A percentile compares a stretch with the other conserved stretches of the same genome.
Evolutionary conservation across 2,329 filamentous ascomycete species (phyloP).

Genomic region (Clonostachys sp.): DNA sequence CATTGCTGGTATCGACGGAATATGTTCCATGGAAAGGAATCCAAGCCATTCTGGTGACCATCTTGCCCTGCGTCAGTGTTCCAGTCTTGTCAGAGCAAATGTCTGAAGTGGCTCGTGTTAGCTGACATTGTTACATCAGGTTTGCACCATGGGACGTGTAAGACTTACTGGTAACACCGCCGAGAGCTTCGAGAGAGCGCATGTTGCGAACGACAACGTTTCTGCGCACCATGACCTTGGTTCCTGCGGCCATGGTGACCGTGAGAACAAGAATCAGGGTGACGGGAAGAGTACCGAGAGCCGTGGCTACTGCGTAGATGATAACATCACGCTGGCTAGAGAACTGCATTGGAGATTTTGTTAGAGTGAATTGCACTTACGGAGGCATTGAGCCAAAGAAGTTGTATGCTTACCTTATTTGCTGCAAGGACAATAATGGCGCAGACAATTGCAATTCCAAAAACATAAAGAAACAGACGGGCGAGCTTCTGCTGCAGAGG

Average conservation of each 20-base stretch:
- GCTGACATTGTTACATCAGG: slow-evolving; percentile 1
- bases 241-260: slow-evolving; percentile 50
- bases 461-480: slow-evolving; percentile 61
- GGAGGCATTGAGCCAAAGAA: too few species aligned
- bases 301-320: slow-evolving; percentile 32
- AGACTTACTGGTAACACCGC: slow-evolving; percentile 42
- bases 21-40: slow-evolving; percentile 21
- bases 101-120: slow-evolving; percentile 5
- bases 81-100: slow-evolving; percentile 24
- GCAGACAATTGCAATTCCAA: slow-evolving; percentile 45
- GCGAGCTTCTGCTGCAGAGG: slow-evolving; percentile 64
- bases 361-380: too few species aligned
- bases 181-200: slow-evolving; percentile 39
- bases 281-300: slow-evolving; percentile 38
- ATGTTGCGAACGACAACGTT: slow-evolving; percentile 45
- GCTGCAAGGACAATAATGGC: slow-evolving; percentile 30
- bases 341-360: too few species aligned
- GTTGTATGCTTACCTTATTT: slow-evolving; percentile 11
- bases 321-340: slow-evolving; percentile 19
- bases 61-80: slow-evolving; percentile 25
- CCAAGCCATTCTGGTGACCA: slow-evolving; percentile 22
- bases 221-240: slow-evolving; percentile 42
- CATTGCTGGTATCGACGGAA: slow-evolving; percentile 18
- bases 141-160: not conserved
- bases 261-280: slow-evolving; percentile 47